Percentiles rank a stretch among this genome's conserved stretches.
phyloP scores from a whole-genome alignment of 2,329 filamentous ascomycete genomes.

The Metarhizium robertsii region DNA sequence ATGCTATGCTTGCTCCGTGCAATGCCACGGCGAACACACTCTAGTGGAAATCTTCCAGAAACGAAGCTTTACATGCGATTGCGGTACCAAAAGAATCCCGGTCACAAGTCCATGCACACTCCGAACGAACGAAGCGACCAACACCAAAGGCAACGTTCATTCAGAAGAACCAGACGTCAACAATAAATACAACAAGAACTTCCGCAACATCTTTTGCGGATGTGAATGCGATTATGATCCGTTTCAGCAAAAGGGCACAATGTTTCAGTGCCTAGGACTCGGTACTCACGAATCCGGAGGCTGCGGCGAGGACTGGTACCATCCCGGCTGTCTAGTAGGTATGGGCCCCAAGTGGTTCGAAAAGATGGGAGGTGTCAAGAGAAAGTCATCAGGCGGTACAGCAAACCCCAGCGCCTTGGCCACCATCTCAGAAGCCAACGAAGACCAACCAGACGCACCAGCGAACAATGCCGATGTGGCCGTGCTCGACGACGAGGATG shows the following conservation, averaged over 20 bases:
- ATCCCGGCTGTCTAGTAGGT: constrained; percentile 84
- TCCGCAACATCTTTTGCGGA: constrained; percentile 82
- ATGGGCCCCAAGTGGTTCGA: constrained; percentile 65
- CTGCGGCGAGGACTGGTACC: constrained; percentile 97
- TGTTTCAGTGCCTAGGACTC: constrained; percentile 93
- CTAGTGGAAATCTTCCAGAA: constrained; percentile 95
- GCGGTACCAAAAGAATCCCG: constrained; percentile 75
- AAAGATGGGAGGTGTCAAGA: constrained; percentile 31
- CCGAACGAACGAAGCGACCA: constrained; percentile 62
- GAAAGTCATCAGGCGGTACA: constrained; percentile 13
- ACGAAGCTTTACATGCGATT: constrained; percentile 93
- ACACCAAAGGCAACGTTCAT: constrained; percentile 65
- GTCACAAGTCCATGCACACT: constrained; percentile 64
- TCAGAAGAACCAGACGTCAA: constrained; percentile 61
- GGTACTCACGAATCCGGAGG: constrained; percentile 73
- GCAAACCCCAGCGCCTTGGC: constrained; percentile 23
- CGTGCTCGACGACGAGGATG: constrained; percentile 42
- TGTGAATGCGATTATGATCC: constrained; percentile 85
- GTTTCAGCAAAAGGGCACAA: constrained; percentile 83
- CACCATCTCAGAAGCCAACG: constrained; percentile 41
- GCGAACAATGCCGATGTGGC: constrained; percentile 15
- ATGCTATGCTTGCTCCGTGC: constrained; percentile 94
- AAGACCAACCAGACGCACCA: constrained; percentile 18
- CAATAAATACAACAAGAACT: constrained; percentile 96
- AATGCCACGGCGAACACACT: constrained; percentile 90